phyloP scores from a whole-genome alignment of 2,329 filamentous ascomycete species.

The Arthroderma sp. region DNA sequence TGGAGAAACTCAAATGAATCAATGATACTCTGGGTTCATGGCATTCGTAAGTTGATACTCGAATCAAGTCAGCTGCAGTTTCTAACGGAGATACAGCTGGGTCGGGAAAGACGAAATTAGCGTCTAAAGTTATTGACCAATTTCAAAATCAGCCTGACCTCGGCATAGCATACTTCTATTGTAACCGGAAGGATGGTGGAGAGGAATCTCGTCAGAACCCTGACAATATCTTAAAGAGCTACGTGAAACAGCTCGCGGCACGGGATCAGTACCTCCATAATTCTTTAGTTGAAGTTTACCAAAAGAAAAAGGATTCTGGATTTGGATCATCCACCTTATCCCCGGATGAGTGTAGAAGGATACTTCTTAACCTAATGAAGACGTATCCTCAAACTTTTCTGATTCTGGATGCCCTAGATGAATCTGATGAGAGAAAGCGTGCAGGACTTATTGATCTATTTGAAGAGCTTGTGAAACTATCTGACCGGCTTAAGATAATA shows the following conservation, averaged over 20 bases:
- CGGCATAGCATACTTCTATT: constrained; percentile 9
- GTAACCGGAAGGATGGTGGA: constrained; percentile 5
- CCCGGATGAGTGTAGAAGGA: constrained; percentile 3
- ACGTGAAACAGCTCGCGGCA: constrained; percentile 7
- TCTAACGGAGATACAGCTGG: constrained; percentile 3
- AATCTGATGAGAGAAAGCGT: constrained; percentile 4
- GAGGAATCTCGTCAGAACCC: constrained; percentile 3
- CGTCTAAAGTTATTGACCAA: constrained; percentile 6
- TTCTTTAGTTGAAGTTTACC: constrained; percentile 2
- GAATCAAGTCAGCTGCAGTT: too few relatives aligned
- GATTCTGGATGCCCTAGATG: constrained; percentile 9
- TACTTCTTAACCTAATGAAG: constrained; percentile 1
- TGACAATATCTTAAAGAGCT: constrained; percentile 6
- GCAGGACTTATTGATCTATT: constrained; percentile 1
- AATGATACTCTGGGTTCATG: constrained; percentile 14
- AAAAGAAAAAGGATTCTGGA: constrained; percentile 1
- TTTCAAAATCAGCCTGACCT: background rate
- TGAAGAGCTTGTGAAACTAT: background rate
- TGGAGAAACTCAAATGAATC: constrained; percentile 12
- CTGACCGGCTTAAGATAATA: constrained; percentile 5
- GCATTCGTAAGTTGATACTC: constrained; percentile 13
- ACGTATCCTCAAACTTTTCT: constrained; percentile 5
- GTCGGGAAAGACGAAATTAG: constrained; percentile 10
- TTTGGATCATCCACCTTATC: constrained; percentile 3
- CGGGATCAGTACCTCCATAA: background rate